Base-by-base conservation (phyloP, 441 rosid genomes). In the Cnidoscolus chayamansa region DNA sequence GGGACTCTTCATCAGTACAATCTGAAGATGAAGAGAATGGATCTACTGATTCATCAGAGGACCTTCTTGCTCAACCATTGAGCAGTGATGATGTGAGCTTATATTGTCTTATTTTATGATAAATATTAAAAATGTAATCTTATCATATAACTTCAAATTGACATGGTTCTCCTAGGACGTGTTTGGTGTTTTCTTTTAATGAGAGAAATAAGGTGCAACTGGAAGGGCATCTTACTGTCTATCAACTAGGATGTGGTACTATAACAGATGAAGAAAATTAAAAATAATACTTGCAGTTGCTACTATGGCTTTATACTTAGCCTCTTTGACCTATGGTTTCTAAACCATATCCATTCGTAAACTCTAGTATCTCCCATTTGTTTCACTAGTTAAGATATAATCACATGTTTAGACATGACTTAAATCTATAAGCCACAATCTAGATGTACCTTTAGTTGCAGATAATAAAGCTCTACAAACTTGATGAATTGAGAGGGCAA, bases 81-180 rank as follows among this genome's bases (percentile, higher is more conserved):
- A 76, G 74, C 72, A 84, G 82, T 66, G 89, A 85, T 0, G 89
- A 91, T 87, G 97, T 89, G 69, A 79, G 67, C 67, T 69, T 72
- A 19, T 32, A 16, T 40, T 35, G 10, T 53, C n/a, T 43, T 67
- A 40, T 63, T 69, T 20, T 10, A 0, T 13, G 30, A 45, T 61
- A 54, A 20, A 17, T 53, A 45, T 31, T 9, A 51, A 17, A 43
- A 40, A 57, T 30, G 30, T 57, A 25, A 61, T 62, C 53, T 37
- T 40, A 55, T 10, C 12, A 8, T 65, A 49, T 65, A 56, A 65
- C 16, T 55, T 53, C 3, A 49, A 63, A 25, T 66, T 57, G 61
- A 47, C 15, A 35, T n/a, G 50, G 35, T n/a, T 16, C n/a, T 15
- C 10, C 61, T 67, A 50, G 17, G 32, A 43, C 57, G 25, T 19